Base-by-base conservation (phyloP, 2,329 filamentous ascomycete genomes). In the Colletotrichum sidae region DNA sequence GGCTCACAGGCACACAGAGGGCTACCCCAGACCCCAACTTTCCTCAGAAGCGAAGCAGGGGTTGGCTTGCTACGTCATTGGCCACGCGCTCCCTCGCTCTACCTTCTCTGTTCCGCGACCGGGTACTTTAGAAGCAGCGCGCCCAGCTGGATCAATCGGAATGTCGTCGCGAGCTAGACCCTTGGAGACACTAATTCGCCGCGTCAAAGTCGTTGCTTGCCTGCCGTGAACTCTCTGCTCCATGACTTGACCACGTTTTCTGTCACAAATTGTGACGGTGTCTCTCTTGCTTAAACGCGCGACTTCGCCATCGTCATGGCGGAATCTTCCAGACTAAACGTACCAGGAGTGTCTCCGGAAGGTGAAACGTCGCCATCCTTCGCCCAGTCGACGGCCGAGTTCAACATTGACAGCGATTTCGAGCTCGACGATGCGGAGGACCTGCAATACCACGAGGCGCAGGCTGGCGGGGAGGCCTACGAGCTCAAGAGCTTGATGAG, bases 331-430 rank as follows among this genome's bases (percentile, higher is more conserved):
- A 50, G 47, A 33, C 47, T 57, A 11, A 39, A 55, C 47, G 37
- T 39, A 15, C 49, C 38, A 9, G 47, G 37, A 38, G 35, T 13
- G 25, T 61, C 50, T 35, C 42, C 33, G n/a, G 65, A 55, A 57
- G 66, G 56, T 67, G 70, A 73, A 62, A 70, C 71, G 17, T 73
- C 74, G 55, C 74, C 77, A 17, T 75, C 76, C n/a, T 80, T 80
- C 69, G 77, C 78, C 55, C 78, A 79, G 70, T 80, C 78, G 39
- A 75, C 76, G 47, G 73, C 75, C 50, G 77, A 79, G 52, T 74
- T 78, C 68, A 70, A 65, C 54, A 74, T 78, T 55, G 76, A 79
- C 61, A 74, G 75, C 69, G 74, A 72, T 70, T 74, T 77, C 68
- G 74, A 62, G 13, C 37, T 42, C 15, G 73, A 69, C 62, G 68